phyloP scores from a whole-genome alignment of 768 basidiomycete species.

The Mycena polygramma region DNA sequence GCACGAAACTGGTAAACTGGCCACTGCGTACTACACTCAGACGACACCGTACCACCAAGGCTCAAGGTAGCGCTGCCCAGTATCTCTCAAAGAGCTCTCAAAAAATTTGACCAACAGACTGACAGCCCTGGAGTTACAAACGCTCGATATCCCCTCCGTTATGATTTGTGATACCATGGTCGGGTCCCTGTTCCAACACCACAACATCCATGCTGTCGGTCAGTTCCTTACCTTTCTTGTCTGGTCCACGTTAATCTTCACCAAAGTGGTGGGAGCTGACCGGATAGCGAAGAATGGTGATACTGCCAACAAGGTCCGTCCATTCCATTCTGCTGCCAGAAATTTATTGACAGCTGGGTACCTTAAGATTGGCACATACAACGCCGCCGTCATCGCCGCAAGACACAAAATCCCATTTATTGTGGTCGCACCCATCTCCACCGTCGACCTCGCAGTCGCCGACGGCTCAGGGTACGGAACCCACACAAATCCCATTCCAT shows the following conservation, averaged over 20 bases:
- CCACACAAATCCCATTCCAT: slow-evolving; percentile 13
- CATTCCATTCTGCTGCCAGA: background rate
- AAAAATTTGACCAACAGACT: slow-evolving; percentile 62
- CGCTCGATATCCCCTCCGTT: slow-evolving; percentile 84
- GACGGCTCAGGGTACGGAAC: slow-evolving; percentile 71
- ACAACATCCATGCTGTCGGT: slow-evolving; percentile 87
- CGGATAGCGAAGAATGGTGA: slow-evolving; percentile 94
- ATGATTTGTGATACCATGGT: slow-evolving; percentile 99
- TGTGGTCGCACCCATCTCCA: slow-evolving; percentile 93
- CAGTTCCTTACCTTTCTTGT: background rate
- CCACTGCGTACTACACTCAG: slow-evolving; percentile 92
- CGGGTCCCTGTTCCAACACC: slow-evolving; percentile 92
- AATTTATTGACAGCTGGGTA: background rate
- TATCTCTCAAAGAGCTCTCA: slow-evolving; percentile 1
- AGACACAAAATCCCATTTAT: slow-evolving; percentile 92
- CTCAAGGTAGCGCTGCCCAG: slow-evolving; percentile 62
- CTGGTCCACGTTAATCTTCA: background rate
- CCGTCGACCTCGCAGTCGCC: slow-evolving; percentile 85
- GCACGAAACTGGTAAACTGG: slow-evolving; percentile 81
- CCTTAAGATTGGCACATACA: slow-evolving; percentile 88
- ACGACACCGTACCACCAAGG: slow-evolving; percentile 97
- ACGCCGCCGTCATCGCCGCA: slow-evolving; percentile 92
- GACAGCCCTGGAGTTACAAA: slow-evolving; percentile 90
- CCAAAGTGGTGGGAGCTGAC: slow-evolving; percentile 86
- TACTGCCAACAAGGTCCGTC: slow-evolving; percentile 89